These are phyloP conservation scores for Chloris gayana DNA, from an alignment of 176 grass and related monocot species.

Conservation along the genomic window DNA sequence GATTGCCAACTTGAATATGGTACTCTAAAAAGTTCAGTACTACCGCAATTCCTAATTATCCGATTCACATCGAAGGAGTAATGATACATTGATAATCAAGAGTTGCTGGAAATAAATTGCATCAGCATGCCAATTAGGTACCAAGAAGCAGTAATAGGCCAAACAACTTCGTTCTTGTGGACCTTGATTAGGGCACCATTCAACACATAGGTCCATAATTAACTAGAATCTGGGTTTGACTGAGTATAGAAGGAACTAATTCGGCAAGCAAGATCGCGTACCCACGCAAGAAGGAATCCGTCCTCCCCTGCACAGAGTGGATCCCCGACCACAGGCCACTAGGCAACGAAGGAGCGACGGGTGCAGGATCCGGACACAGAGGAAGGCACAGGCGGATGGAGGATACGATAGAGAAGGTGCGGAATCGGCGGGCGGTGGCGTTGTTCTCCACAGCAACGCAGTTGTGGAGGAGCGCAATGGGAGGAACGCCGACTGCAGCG, in stretches of 20 bases:
- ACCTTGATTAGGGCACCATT: neutral
- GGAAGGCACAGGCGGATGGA: neutral
- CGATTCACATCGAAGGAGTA: neutral
- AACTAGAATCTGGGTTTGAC: neutral
- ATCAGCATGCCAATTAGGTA: neutral
- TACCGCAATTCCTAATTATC: neutral
- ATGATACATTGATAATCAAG: neutral
- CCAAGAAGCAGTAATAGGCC: neutral
- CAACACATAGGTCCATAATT: neutral
- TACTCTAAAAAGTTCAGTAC: neutral
- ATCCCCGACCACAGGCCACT: neutral
- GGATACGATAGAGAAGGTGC: neutral
- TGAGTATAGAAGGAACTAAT: neutral
- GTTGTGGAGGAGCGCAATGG: neutral
- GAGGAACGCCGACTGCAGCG: neutral
- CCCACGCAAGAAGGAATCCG: neutral
- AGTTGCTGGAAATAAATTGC: neutral
- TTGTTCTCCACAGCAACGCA: neutral
- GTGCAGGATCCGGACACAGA: neutral
- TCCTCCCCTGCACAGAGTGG: neutral
- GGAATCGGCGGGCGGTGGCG: neutral
- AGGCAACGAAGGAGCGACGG: neutral
- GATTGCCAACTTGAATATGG: neutral
- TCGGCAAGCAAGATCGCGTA: neutral
- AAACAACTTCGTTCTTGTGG: neutral